Base-by-base conservation (phyloP, 495 filamentous ascomycete genomes). In the Jackrogersella multiformis region DNA sequence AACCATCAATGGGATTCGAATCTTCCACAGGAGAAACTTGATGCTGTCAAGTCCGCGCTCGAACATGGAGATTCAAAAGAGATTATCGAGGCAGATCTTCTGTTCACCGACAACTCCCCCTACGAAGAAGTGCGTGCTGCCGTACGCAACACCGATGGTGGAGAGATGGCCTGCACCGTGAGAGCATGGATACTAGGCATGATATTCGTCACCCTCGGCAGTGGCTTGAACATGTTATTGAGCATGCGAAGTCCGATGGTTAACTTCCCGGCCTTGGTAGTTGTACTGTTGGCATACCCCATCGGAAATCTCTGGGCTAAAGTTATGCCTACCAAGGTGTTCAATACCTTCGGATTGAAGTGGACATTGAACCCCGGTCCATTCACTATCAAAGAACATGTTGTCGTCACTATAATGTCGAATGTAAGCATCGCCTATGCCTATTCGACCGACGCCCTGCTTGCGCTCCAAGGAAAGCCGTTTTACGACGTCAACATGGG, bases 351-450 rank as follows among this genome's bases (percentile, higher is more conserved):
- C 55, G 85, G 86, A 1, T 45, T 79, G 32, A 61, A 81, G 23
- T 82, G 80, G 73, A 82, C 79, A 35, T 53, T 86, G 8, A 88
- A 88, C 45, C 77, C 82, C 5, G 84, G 87, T n/a, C 85, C 82
- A 24, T 89, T 89, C 72, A 89, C 85, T 57, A 84, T 87, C 71
- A 88, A 89, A 56, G 87, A 88, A 71, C 85, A 89, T 77, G 84
- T 83, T 1, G 73, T 88, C 52, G 84, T 88, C 71, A 84, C 82
- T 2, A 80, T 89, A 49, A 89, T 88, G 85, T 75, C 76, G 4
- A 78, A 79, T 42, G 80, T 81, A 9, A 75, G 72, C 9, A 73
- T 75, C 15, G 42, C 58, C 1, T 76, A 76, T 13, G 85, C 85
- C 4, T 84, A 86, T 55, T 82, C 85, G 13, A 88, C 85, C 1